Evolutionary conservation across 352 stramenopile species (phyloP), one percentile per base, ranked within the genome.

Genomic region (Phytopythium cucurbitacearum): DNA sequence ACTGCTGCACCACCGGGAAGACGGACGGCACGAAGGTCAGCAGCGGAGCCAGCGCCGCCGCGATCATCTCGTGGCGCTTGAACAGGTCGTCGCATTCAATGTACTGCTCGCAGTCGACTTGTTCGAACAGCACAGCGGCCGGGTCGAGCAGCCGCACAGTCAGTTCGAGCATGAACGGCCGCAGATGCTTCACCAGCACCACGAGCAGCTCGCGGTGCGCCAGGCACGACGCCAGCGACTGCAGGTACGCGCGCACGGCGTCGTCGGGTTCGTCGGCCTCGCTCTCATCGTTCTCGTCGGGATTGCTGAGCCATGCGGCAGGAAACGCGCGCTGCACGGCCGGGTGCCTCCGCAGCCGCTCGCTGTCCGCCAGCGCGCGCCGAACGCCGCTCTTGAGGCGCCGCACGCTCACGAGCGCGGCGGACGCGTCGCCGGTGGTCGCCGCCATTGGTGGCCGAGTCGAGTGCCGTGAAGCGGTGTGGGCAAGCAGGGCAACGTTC

Each of bases 111-210:
- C 50, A 13, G 0, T 53, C 48, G 39, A 62, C 38, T 7, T 53
- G 40, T 13, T 87, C 71, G 56, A 80, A 85, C 40, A 91, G 45
- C 34, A 54, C 62, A 12, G 80, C 54, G 3, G 55, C 59, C 9
- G 74, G 68, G 51, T 91, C 73, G 38, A 80, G 66, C 10, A 95
- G 60, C 4, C 79, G 81, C 44, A 71, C 72, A 41, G 88, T 64
- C 40, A 94, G 58, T 40, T 95, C 85, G 49, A 91, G 57, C 21
- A 79, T 47, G 42, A 91, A 95, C 34, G 83, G 73, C 13, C 80
- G 73, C 40, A 95, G 57, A 50, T 91, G 57, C 51, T 78, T 67
- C 32, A 91, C 56, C 13, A 91, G 58, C 7, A 67, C 37, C 42
- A 47, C 60, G 11, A 75, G 65, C 13, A 89, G 60, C n/a, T 77